Percentiles rank a stretch among this genome's conserved stretches.
Evolutionary conservation across 169 alveolate genomes (phyloP).

Genomic region (Eimeria maxima): DNA sequence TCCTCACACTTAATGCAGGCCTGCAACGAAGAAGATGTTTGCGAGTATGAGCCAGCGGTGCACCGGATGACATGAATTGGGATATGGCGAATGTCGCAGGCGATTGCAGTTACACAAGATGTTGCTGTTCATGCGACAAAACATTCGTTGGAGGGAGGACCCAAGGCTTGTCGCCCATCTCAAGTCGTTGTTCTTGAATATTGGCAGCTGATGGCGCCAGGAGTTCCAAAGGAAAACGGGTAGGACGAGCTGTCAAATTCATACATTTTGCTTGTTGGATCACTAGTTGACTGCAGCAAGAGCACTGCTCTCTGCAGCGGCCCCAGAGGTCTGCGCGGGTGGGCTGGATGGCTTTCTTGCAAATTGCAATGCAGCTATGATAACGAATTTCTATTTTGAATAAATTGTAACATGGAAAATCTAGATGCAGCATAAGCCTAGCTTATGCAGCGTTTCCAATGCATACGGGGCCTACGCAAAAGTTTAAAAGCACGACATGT

Average conservation of each 20-base stretch:
- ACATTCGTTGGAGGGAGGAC: constrained; percentile 71
- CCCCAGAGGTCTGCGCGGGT: constrained; percentile 69
- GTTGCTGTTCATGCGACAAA: constrained; percentile 70
- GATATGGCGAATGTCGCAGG: constrained; percentile 34
- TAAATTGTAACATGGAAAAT: neutral
- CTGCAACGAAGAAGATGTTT: neutral
- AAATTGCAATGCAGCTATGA: constrained; percentile 34
- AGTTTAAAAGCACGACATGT: neutral
- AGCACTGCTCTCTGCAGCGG: constrained; percentile 41
- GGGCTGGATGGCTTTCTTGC: neutral
- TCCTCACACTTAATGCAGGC: neutral
- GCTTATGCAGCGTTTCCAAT: neutral
- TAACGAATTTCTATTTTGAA: neutral
- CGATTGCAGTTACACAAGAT: constrained; percentile 76
- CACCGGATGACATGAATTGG: neutral
- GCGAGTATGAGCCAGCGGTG: neutral
- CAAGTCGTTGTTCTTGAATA: constrained; percentile 11
- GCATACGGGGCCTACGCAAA: neutral
- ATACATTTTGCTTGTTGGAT: neutral
- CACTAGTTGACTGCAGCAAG: constrained; percentile 18
- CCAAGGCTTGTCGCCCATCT: constrained; percentile 57
- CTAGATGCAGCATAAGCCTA: neutral
- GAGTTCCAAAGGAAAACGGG: neutral
- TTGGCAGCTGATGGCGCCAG: neutral
- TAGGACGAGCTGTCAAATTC: neutral